Percentiles rank a stretch among this genome's conserved stretches.
Evolutionary conservation across 306 rosid genomes (phyloP).

Genomic region (Cicer arietinum): DNA sequence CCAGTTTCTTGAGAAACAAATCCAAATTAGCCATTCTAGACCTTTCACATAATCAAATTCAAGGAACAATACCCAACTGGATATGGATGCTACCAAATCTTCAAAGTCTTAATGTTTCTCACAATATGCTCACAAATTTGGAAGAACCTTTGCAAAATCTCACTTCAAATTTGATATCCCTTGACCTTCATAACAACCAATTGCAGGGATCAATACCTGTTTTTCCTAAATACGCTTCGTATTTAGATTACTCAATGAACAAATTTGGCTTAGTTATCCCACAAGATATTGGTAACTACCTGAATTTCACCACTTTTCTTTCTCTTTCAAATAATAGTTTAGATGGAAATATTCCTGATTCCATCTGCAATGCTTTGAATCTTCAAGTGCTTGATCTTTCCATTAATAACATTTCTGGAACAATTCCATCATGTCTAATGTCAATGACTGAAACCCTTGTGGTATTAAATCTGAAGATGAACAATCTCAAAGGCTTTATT

Average conservation of each 20-base stretch:
- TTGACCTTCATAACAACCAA: constrained; percentile 60
- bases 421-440: constrained; percentile 50
- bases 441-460: constrained; percentile 22
- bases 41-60: constrained; percentile 58
- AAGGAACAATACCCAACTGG: constrained; percentile 63
- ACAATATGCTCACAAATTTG: constrained; percentile 45
- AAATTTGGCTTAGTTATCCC: constrained; percentile 45
- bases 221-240: background rate
- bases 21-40: constrained; percentile 40
- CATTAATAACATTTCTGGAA: constrained; percentile 42
- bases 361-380: constrained; percentile 47
- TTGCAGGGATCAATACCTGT: constrained; percentile 46
- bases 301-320: background rate
- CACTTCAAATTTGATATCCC: background rate
- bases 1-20: constrained; percentile 54
- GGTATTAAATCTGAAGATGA: constrained; percentile 47
- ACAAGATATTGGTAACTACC: constrained; percentile 11
- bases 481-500: constrained; percentile 41
- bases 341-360: constrained; percentile 39
- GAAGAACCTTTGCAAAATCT: constrained; percentile 42
- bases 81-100: constrained; percentile 57
- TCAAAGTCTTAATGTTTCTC: constrained; percentile 54
- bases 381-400: constrained; percentile 64
- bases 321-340: constrained; percentile 47
- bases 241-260: constrained; percentile 58